Base-by-base conservation (phyloP, 2,329 filamentous ascomycete species). In the Hypoxylon sp. region DNA sequence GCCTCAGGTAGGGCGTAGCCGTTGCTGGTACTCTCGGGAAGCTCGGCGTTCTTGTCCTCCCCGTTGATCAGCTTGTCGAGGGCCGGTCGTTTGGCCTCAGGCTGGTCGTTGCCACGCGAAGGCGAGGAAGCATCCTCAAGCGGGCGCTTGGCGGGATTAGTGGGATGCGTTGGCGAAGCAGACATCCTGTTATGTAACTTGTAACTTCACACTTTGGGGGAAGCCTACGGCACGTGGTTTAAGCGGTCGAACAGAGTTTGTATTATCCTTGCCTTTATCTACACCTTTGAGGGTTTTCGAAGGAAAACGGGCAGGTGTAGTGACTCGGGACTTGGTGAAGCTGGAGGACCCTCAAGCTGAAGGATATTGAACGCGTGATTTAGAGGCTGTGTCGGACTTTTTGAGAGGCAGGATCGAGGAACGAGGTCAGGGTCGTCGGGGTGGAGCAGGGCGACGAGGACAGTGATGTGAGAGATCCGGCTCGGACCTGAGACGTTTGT, bases 81-180 rank as follows among this genome's bases (percentile, higher is more conserved):
- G 33, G 95, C 95, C 45, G 92, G 95, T 67, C 95, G 91, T 81
- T 99, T 99, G 62, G 95, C 95, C 69, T 99, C 95, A 50, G 96
- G 95, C 74, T 97, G 93, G 70, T 98, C 95, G 73, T 86, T 92
- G 33, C 90, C 89, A 62, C 90, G 90, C 26, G 92, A 96, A 29
- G 95, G 95, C 8, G 95, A 99, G 15, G 95, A 98, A 9, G 94
- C 90, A 73, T 98, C 95, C 82, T 99, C 95, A 65, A 99, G 87
- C 60, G 95, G 95, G 72, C 95, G 92, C 85, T 99, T 99, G 63
- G 85, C 81, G 69, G 86, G 88, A 72, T 91, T 86, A 57, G 87
- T 89, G 47, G 86, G 85, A 61, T 82, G 81, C 62, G 81, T 78
- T 24, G 85, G 86, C 65, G 85, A 92, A 63, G 88, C 84, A 79